Evolutionary conservation across 2,329 filamentous ascomycete genomes (phyloP), one percentile per base, ranked within the genome.

Genomic region (Leptographium galeiforme): DNA sequence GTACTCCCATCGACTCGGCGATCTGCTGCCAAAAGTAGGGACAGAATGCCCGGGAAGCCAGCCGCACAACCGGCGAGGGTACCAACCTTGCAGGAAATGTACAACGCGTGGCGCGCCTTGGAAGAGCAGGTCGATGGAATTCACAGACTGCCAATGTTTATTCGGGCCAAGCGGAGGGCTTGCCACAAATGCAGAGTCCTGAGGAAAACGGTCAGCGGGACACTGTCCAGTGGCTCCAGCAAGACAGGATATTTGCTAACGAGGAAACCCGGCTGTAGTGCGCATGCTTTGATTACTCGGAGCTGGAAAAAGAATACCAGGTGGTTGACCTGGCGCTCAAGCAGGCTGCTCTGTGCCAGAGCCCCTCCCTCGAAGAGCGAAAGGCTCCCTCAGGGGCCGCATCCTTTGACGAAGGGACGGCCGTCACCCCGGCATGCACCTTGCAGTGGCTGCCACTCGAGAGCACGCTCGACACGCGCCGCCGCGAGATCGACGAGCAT

Each of bases 71-170:
- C 30, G 8, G 32, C n/a, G 16, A 47, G 25, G 36, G 30, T 14
- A 5, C 58, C 58, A 1, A 56, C 58, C 2, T 40, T 57, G 16
- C 58, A 59, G 32, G 58, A 59, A 6, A 57, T 59, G 58, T 59
- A 59, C 57, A 59, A 59, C 51, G 54, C 58, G 5, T 58, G 57
- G 58, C 53, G 58, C 1, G 52, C 58, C 0, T 45, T 59, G 12
- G 55, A 55, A 19, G 54, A 58, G 6, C 53, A 58, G 30, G 25
- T 59, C 4, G 38, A 45, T 13, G 34, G 51, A 4, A 55, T 57
- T 16, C 25, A 44, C 8, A 53, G 58, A 6, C 50, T 59, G 19
- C 58, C 58, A 16, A 54, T 57, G 55, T 56, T 50, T 7, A 50
- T 59, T 45, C 52, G 54, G 14, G 53, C 52, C 14, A 54, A 54